Base-by-base conservation (phyloP, 1,139 yeast genomes). In the Hyphopichia fennica region DNA sequence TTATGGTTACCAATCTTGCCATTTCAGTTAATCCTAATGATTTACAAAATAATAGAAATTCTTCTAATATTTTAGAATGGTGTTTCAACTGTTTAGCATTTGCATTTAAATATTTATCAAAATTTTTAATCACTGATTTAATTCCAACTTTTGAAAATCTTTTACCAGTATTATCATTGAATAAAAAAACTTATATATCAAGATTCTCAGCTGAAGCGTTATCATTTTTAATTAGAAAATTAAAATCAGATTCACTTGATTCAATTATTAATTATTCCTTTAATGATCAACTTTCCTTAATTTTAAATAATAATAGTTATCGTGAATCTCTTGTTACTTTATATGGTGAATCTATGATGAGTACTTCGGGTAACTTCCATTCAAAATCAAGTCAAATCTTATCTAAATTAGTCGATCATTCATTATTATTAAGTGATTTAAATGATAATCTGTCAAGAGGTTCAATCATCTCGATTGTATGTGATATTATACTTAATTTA, bases 171-270 rank as follows among this genome's bases (percentile, higher is more conserved):
- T 69, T 90, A 60, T 73, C 57, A 49, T 65, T 65, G 47, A 67
- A 67, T 41, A 78, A 76, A 46, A 77, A 81, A 44, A 77, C 78
- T 16, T 87, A 86, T 52, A 76, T 91, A 34, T 74, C 89, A 1
- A 72, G 96, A 47, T 93, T 91, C 56, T 83, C 96, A 28, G 91
- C 97, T 0, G 98, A 93, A 60, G 93, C 97, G 0, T 63, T 93
- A 39, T 87, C 97, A 0, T 93, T 87, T 53, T 69, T 93, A 45
- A 70, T 93, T 11, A 79, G 95, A 57, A 89, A 88, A 60, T 76
- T 87, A 53, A 72, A 72, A 16, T 60, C 72, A 0, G 75, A 72
- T 1, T 68, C 78, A 4, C 64, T 90, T 37, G 56, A 60, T 2
- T 49, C 56, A 0, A 76, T 86, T 34, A 65, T 87, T 6, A 56